Conservation (phyloP, 768 basidiomycete species). For the Austroboletus eburneus region DNA sequence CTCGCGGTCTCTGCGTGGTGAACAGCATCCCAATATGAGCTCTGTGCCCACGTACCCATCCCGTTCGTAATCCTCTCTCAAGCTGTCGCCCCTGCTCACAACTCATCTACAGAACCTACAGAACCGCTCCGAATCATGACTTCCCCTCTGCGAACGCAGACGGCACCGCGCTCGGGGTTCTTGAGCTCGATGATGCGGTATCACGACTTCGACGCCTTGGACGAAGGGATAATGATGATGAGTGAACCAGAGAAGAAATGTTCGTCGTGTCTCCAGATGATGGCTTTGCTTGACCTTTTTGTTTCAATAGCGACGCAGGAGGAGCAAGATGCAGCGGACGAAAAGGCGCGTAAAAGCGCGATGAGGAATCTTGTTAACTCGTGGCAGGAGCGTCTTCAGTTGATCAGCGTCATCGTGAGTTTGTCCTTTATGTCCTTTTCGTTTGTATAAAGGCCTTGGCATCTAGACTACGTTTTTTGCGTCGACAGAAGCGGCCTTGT, state of each 20-base stretch:
- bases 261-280: slow-evolving; percentile 5
- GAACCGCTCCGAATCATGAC: slow-evolving; percentile 13
- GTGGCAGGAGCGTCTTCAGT: slow-evolving; percentile 60
- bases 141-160: slow-evolving; percentile 10
- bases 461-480: slow-evolving; percentile 60
- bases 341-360: slow-evolving; percentile 40
- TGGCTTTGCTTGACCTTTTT: not conserved
- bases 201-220: slow-evolving; percentile 6
- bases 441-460: not conserved
- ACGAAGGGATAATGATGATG: slow-evolving; percentile 12
- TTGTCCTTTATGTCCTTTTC: not conserved
- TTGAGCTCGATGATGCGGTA: slow-evolving; percentile 18
- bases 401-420: slow-evolving; percentile 57
- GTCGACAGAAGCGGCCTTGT: slow-evolving; percentile 50
- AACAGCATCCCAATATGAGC: slow-evolving; percentile 6
- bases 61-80: slow-evolving; percentile 4
- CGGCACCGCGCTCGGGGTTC: slow-evolving; percentile 21
- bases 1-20: slow-evolving; percentile 5
- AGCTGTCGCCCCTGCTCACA: not conserved
- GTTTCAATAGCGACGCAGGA: slow-evolving; percentile 41
- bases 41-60: slow-evolving; percentile 7
- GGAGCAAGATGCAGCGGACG: slow-evolving; percentile 48
- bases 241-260: slow-evolving; percentile 14
- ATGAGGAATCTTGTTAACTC: slow-evolving; percentile 51
- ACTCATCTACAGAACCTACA: not conserved